Base-by-base conservation (phyloP, 2,329 filamentous ascomycete genomes). In the Xylariomycetidae sp. region DNA sequence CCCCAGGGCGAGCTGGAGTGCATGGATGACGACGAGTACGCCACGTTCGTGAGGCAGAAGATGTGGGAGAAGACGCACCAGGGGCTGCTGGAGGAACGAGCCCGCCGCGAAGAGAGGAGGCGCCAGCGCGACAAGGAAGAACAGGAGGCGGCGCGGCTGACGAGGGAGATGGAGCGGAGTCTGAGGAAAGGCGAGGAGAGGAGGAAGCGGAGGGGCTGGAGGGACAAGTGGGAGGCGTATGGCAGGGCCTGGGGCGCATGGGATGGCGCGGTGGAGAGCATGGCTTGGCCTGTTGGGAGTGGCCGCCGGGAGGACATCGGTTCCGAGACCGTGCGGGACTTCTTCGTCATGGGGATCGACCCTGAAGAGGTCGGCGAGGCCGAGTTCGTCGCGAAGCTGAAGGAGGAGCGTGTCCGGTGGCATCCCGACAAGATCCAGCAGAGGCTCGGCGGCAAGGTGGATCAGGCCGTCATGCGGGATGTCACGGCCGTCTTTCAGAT, bases 371-470 rank as follows among this genome's bases (percentile, higher is more conserved):
- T 67, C 3, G 69, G 68, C 14, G 65, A 69, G 48, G 61, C 53
- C 37, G 62, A 63, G 8, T 68, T 70, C 31, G 55, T 68, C 14
- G 60, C 66, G 6, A 64, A 59, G 37, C 67, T 97, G 33, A 95
- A 94, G 61, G 67, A 78, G 5, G 92, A 98, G 66, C 78, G 92
- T 32, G 81, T 97, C 13, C 74, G 88, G 12, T 98, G 92, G 92
- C 92, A 98, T 66, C 92, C 92, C 4, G 92, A 98, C 63, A 98
- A 97, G 69, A 85, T 97, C 36, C 88, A 96, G 66, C 92, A 96
- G 63, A 77, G 80, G 33, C 81, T 94, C 40, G 86, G 88, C 3
- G 78, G 75, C 0, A 66, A 77, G 38, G 77, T 94, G 30, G 82
- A 89, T 30, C 71, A 78, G 16, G 72, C 72, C 4, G 77, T 85